Conservation (phyloP, 371 early-diverging fungal species). For the Saksenaea oblongispora region DNA sequence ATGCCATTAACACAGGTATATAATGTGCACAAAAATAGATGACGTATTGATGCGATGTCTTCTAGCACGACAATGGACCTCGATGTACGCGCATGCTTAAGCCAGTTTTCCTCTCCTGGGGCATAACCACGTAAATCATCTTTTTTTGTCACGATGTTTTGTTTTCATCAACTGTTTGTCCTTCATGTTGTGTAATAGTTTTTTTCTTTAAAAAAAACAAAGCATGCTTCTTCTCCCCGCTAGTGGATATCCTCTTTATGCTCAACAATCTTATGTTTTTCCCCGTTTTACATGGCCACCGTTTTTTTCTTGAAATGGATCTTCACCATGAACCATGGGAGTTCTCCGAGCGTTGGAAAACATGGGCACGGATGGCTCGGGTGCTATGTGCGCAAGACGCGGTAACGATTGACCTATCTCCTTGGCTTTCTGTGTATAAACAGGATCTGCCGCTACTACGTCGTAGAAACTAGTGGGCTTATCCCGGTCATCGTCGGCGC, state of each 20-base stretch:
- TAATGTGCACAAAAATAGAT: neutral
- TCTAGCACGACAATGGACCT: conserved; percentile 25
- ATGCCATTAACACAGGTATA: conserved; percentile 88
- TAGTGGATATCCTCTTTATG: too few species aligned
- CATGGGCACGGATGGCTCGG: too few species aligned
- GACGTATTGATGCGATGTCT: neutral
- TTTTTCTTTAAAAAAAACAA: too few species aligned
- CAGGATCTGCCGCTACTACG: neutral
- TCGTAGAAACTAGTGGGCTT: neutral
- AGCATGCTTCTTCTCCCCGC: too few species aligned
- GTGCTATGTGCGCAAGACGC: too few species aligned
- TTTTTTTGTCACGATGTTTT: neutral
- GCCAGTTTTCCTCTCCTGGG: neutral
- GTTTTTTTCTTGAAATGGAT: too few species aligned
- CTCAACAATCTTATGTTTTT: too few species aligned
- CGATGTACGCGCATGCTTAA: conserved; percentile 22
- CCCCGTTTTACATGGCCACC: too few species aligned
- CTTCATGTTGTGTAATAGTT: neutral
- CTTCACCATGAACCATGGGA: too few species aligned
- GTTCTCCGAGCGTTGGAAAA: too few species aligned
- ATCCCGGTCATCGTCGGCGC: neutral
- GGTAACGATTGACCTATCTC: too few species aligned
- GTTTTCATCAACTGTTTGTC: conserved; percentile 1
- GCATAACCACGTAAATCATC: neutral
- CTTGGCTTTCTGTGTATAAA: neutral